phyloP scores from a whole-genome alignment of 768 basidiomycete genomes.

The Ramaria sp. region DNA sequence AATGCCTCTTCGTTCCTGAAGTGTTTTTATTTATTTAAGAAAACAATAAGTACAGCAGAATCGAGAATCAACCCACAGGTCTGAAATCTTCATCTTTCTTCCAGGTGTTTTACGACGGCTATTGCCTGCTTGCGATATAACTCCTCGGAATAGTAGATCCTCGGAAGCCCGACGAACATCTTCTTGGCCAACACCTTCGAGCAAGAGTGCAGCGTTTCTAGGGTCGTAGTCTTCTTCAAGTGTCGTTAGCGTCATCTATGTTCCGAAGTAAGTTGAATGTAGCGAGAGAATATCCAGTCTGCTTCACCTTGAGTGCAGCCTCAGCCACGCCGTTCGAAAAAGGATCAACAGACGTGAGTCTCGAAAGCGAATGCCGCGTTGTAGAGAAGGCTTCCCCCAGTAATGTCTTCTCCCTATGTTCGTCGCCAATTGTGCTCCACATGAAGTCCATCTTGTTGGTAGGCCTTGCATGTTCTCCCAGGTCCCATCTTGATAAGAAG shows the following conservation, averaged over 20 bases:
- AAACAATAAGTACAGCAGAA: background rate
- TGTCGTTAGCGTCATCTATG: conserved; percentile 68
- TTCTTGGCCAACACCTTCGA: conserved; percentile 46
- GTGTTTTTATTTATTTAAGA: background rate
- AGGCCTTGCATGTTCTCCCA: conserved; percentile 32
- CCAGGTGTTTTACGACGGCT: conserved; percentile 61
- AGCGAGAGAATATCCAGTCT: background rate
- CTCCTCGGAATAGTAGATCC: conserved; percentile 50
- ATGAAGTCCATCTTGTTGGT: conserved; percentile 57
- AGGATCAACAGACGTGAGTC: conserved; percentile 24
- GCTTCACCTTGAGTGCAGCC: conserved; percentile 54
- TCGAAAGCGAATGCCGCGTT: conserved; percentile 29
- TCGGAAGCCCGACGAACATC: conserved; percentile 44
- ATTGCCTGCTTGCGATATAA: conserved; percentile 55
- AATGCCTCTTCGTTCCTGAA: conserved; percentile 61
- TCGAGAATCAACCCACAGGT: conserved; percentile 33
- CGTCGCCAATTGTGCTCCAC: conserved; percentile 62
- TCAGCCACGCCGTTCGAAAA: conserved; percentile 42
- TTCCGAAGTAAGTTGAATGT: background rate
- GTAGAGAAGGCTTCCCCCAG: conserved; percentile 44
- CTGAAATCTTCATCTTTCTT: conserved; percentile 66
- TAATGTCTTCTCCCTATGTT: conserved; percentile 62
- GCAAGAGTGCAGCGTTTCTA: conserved; percentile 42
- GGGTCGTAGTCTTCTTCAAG: conserved; percentile 59
- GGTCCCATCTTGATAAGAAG: conserved; percentile 28